Percentiles rank a stretch among this genome's conserved stretches.
These are phyloP conservation scores for Russula foetens DNA, from an alignment of 768 basidiomycete species.

Conservation along the genomic window DNA sequence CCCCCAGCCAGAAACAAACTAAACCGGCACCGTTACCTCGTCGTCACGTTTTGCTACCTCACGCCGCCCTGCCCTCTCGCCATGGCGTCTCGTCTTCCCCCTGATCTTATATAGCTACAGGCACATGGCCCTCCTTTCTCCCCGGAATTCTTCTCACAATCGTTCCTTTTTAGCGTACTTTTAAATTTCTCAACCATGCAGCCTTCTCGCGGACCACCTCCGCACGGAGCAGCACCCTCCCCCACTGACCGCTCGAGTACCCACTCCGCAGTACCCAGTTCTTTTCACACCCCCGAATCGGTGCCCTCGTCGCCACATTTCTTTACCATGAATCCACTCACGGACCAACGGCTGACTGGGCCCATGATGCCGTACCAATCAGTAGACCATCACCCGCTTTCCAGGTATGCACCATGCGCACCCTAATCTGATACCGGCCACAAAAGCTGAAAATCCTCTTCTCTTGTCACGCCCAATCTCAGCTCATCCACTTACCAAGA, in stretches of 20 bases:
- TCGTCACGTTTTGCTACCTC: conserved; percentile 3
- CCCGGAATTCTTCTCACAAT: background rate
- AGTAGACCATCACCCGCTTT: conserved; percentile 5
- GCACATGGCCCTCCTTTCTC: conserved; percentile 3
- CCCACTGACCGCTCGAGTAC: conserved; percentile 4
- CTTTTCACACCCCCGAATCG: conserved; percentile 4
- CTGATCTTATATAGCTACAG: conserved; percentile 6
- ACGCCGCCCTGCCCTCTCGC: background rate
- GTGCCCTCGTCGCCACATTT: background rate
- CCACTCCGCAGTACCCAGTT: background rate
- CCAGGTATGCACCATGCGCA: background rate
- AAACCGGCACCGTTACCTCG: background rate
- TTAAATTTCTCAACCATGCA: conserved; percentile 1
- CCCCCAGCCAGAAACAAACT: background rate
- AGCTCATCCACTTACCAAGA: conserved; percentile 8
- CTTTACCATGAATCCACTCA: conserved; percentile 2
- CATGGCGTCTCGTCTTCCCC: background rate
- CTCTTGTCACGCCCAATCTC: background rate
- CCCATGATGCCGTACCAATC: conserved; percentile 8
- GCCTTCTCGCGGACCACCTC: conserved; percentile 9
- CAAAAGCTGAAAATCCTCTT: background rate
- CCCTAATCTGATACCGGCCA: background rate
- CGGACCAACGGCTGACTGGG: conserved; percentile 11
- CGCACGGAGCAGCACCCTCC: conserved; percentile 5
- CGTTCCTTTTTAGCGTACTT: background rate